Evolutionary conservation across 192 early-diverging fungal genomes (phyloP), one percentile per base, ranked within the genome.

Genomic region (Coemansia sp.): DNA sequence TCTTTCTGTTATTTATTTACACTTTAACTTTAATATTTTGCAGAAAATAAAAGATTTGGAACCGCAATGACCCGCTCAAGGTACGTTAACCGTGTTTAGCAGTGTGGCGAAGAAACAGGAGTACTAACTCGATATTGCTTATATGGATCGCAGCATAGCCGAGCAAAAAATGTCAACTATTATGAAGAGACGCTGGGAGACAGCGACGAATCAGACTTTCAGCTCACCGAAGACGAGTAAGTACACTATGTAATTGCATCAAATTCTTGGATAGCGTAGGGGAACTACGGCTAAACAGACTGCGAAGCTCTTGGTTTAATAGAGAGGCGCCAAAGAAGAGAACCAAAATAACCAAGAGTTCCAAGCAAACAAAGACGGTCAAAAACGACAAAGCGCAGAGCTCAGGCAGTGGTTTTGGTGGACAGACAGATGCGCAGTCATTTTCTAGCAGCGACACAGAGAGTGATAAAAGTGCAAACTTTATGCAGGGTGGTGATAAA

Each of bases 191-290:
- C 48, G 8, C 14, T 44, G 20, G 64, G 26, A 2, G 56, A 60
- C 10, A 68, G 52, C 31, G 76, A 79, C 0, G 66, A 63, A 36
- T 79, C 76, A 1, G 71, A 66, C 23, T 79, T 79, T 59, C 64
- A 67, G 54, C 19, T 70, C 4, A 63, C 64, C 2, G 72, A 74
- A 51, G 50, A 44, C 11, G 66, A 69, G 62, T 66, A 69, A 64
- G 71, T 74, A 54, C 31, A 34, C 31, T 34, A 7, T 8, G 6
- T 34, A 34, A 34, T 34, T 8, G 31, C 31, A 34, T 34, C 8
- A 34, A 0, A 7, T 7, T 8, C 31, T 34, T 34, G 31, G 6
- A 8, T 34, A 34, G 6, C 8, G 31, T 7, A 34, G 6, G 31
- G 31, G 31, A 7, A 7, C 31, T 34, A 34, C 6, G 31, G 31